Percentiles rank a stretch among this genome's conserved stretches.
These are phyloP conservation scores for Fraxinus floribunda DNA, from an alignment of 305 asterid genomes.

Conservation along the genomic window DNA sequence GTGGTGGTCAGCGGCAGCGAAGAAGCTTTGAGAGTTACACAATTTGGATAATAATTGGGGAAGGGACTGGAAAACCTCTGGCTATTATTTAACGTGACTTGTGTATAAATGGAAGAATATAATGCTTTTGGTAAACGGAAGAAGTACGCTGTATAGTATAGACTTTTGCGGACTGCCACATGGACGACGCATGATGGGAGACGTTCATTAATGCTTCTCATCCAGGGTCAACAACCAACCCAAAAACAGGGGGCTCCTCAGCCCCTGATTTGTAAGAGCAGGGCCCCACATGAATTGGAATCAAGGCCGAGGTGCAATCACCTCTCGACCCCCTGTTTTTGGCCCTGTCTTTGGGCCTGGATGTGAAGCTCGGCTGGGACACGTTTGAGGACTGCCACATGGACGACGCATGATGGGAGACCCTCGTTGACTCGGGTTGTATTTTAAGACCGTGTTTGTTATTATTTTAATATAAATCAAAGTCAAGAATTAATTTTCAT, in stretches of 20 bases:
- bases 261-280: no score
- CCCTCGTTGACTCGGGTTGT: background rate
- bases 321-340: no score
- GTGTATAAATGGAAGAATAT: constrained; percentile 6
- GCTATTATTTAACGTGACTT: background rate
- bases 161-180: background rate
- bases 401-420: background rate
- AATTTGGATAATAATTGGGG: background rate
- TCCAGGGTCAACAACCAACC: no score
- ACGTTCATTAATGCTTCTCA: no score
- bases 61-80: constrained; percentile 19
- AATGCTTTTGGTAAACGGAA: background rate
- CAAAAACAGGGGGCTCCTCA: no score
- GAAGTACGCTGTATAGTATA: background rate
- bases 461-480: no score
- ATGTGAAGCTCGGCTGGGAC: no score
- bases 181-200: background rate
- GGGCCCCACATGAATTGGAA: no score
- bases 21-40: background rate
- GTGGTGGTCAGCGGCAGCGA: constrained; percentile 20
- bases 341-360: no score
- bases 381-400: background rate
- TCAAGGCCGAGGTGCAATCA: no score
- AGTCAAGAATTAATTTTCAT: no score
- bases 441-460: no score